Percentiles rank a stretch among this genome's conserved stretches.
phyloP scores from a whole-genome alignment of 176 grass and related monocot species.

The Triticum urartu region DNA sequence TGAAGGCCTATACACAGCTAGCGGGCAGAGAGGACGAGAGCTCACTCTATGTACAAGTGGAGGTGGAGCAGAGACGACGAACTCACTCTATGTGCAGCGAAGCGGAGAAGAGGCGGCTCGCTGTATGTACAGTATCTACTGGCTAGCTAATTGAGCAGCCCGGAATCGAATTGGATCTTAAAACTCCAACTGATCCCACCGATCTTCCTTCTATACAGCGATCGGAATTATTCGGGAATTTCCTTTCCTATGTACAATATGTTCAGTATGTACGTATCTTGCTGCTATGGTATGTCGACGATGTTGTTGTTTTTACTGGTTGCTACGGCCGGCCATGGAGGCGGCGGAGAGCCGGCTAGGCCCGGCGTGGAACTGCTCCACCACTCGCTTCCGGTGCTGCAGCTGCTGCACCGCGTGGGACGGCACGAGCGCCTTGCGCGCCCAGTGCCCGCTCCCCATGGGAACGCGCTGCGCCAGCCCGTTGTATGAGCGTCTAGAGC shows the following conservation, averaged over 20 bases:
- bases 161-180: neutral
- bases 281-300: conserved; percentile 17
- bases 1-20: too few species aligned
- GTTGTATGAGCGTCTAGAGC: conserved; percentile 34
- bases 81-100: too few species aligned
- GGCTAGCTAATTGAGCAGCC: neutral
- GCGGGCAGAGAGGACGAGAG: too few species aligned
- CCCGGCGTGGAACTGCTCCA: neutral
- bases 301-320: neutral
- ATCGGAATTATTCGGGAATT: neutral
- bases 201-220: too few species aligned
- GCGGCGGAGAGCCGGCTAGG: conserved; percentile 49
- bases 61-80: too few species aligned
- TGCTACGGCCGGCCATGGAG: conserved; percentile 25
- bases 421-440: conserved; percentile 51
- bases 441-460: conserved; percentile 48
- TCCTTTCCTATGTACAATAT: neutral
- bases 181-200: neutral
- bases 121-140: neutral
- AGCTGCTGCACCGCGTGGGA: conserved; percentile 40
- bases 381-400: conserved; percentile 47
- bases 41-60: too few species aligned
- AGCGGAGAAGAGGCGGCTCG: neutral
- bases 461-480: conserved; percentile 47
- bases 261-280: neutral